phyloP scores from a whole-genome alignment of 1,139 yeast species.

The Scheffersomyces parashehatae region DNA sequence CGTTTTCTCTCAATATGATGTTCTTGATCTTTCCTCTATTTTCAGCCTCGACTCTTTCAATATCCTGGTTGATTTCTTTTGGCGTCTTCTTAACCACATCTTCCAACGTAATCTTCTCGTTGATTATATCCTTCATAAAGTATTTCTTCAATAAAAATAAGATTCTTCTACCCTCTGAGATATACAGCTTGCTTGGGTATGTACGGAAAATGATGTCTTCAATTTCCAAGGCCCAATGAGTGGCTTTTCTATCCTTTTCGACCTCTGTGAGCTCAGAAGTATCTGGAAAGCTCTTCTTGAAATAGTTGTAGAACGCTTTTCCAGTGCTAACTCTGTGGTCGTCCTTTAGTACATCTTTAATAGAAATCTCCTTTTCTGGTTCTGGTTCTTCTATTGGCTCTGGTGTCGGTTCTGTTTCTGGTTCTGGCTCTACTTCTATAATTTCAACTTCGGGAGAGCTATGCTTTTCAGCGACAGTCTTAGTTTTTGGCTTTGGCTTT shows the following conservation, averaged over 20 bases:
- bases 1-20: conserved; percentile 16
- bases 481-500: background rate
- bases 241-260: conserved; percentile 29
- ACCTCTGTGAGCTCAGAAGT: conserved; percentile 28
- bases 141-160: conserved; percentile 39
- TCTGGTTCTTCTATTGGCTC: background rate
- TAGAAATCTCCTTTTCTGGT: background rate
- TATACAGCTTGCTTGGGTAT: conserved; percentile 31
- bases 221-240: conserved; percentile 38
- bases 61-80: conserved; percentile 72
- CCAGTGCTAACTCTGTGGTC: conserved; percentile 37
- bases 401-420: conserved; percentile 1
- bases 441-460: background rate
- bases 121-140: conserved; percentile 48
- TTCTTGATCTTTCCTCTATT: conserved; percentile 45
- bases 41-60: conserved; percentile 67
- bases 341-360: conserved; percentile 23
- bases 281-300: conserved; percentile 43
- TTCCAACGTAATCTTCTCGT: conserved; percentile 46
- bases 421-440: conserved; percentile 2
- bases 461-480: background rate
- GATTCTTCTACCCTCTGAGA: conserved; percentile 44
- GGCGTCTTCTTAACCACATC: conserved; percentile 59
- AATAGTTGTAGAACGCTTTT: conserved; percentile 40
- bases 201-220: conserved; percentile 40